Conservation (phyloP, 306 rosid genomes). For the Vigna unguiculata region DNA sequence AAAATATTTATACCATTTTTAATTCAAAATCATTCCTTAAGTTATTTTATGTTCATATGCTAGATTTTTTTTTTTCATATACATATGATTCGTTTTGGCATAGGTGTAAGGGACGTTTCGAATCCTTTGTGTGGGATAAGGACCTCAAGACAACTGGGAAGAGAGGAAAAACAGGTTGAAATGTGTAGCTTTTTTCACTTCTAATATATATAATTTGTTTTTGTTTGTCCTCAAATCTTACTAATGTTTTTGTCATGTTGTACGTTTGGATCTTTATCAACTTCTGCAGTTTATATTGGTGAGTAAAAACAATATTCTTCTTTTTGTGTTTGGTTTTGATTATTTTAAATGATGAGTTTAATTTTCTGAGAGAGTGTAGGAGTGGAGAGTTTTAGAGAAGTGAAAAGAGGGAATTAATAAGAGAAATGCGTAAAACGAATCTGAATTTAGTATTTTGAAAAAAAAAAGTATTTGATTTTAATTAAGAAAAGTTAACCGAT, state of each 20-base stretch:
- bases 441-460: not conserved
- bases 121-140: conserved; percentile 52
- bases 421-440: not conserved
- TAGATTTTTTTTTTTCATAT: not conserved
- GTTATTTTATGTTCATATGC: not conserved
- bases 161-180: conserved; percentile 43
- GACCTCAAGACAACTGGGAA: not conserved
- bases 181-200: not conserved
- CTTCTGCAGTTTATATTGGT: conserved; percentile 48
- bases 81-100: not conserved
- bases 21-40: too few species aligned
- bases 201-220: not conserved
- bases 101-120: conserved; percentile 39
- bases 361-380: not conserved
- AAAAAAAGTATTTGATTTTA: not conserved
- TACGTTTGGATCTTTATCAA: not conserved
- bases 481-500: too few species aligned
- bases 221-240: not conserved
- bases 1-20: too few species aligned
- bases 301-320: conserved; percentile 36
- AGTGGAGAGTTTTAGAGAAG: too few species aligned
- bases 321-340: not conserved
- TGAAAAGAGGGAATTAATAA: not conserved
- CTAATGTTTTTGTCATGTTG: conserved; percentile 12
- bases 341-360: not conserved